These are phyloP conservation scores for Eremothecium sinecaudum DNA, from an alignment of 1,139 yeast genomes.

Conservation along the genomic window DNA sequence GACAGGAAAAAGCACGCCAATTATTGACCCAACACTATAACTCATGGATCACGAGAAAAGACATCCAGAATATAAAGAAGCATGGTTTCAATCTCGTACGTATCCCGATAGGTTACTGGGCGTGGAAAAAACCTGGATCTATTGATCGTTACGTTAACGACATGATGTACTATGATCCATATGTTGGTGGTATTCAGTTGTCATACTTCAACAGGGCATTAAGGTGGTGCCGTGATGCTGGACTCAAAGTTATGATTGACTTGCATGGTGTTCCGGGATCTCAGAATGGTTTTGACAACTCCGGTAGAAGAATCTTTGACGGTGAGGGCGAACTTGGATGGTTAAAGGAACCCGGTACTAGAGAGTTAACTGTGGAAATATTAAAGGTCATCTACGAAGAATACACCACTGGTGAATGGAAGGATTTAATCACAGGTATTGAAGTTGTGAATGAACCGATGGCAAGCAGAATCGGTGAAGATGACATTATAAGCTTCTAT, in stretches of 20 bases:
- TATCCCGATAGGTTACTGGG: constrained; percentile 64
- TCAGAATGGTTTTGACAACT: constrained; percentile 64
- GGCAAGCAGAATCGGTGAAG: constrained; percentile 36
- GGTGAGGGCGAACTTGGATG: constrained; percentile 35
- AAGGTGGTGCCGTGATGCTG: constrained; percentile 44
- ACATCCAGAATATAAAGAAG: constrained; percentile 39
- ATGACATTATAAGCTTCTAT: constrained; percentile 35
- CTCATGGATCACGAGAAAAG: constrained; percentile 46
- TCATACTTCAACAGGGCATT: constrained; percentile 46
- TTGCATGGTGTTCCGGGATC: constrained; percentile 61
- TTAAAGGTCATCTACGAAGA: constrained; percentile 39
- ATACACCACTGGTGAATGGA: constrained; percentile 46
- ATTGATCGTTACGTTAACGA: constrained; percentile 14
- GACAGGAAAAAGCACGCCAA: constrained; percentile 36
- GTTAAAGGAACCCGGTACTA: constrained; percentile 38
- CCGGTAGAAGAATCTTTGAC: constrained; percentile 39
- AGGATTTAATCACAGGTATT: constrained; percentile 48
- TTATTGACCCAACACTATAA: constrained; percentile 46
- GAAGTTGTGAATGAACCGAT: constrained; percentile 63
- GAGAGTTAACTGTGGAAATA: constrained; percentile 37
- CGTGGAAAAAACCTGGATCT: constrained; percentile 38
- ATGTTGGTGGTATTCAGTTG: constrained; percentile 45
- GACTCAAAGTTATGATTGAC: constrained; percentile 51
- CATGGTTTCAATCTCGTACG: constrained; percentile 54
- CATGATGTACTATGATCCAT: constrained; percentile 39